Percentiles rank a stretch among this genome's conserved stretches.
Evolutionary conservation across 1,284 basidiomycete genomes (phyloP).

Genomic region (Sporisorium reilianum): DNA sequence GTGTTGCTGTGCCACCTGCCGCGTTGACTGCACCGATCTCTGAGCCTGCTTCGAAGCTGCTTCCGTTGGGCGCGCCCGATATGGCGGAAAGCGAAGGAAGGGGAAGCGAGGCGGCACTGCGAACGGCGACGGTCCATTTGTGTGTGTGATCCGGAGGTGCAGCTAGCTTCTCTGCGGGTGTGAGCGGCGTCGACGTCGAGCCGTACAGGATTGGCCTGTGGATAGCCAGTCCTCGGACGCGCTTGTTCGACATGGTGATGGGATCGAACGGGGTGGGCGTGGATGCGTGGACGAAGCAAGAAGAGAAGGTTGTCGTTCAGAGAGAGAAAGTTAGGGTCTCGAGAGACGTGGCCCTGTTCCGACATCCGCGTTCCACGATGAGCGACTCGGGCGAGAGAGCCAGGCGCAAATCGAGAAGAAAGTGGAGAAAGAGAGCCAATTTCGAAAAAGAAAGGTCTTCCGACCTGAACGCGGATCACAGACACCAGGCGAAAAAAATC

Average conservation of each 20-base stretch:
- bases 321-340: slow-evolving; percentile 21
- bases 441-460: slow-evolving; percentile 8
- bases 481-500: not conserved
- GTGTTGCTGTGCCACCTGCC: slow-evolving; percentile 16
- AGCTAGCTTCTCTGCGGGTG: slow-evolving; percentile 78
- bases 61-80: slow-evolving; percentile 26
- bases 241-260: slow-evolving; percentile 45
- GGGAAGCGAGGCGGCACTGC: slow-evolving; percentile 73
- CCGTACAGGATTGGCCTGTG: slow-evolving; percentile 94
- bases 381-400: slow-evolving; percentile 33
- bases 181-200: slow-evolving; percentile 88
- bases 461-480: slow-evolving; percentile 16
- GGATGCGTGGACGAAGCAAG: not conserved
- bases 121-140: slow-evolving; percentile 94
- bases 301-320: too few species aligned
- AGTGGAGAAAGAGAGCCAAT: slow-evolving; percentile 27
- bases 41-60: slow-evolving; percentile 32
- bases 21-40: slow-evolving; percentile 34
- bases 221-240: slow-evolving; percentile 78
- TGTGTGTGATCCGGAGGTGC: slow-evolving; percentile 84
- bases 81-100: slow-evolving; percentile 67
- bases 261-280: not conserved
- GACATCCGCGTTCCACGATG: slow-evolving; percentile 18
- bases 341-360: slow-evolving; percentile 20
- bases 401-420: not conserved